Base-by-base conservation (phyloP, 306 rosid species). In the Castanea sativa region DNA sequence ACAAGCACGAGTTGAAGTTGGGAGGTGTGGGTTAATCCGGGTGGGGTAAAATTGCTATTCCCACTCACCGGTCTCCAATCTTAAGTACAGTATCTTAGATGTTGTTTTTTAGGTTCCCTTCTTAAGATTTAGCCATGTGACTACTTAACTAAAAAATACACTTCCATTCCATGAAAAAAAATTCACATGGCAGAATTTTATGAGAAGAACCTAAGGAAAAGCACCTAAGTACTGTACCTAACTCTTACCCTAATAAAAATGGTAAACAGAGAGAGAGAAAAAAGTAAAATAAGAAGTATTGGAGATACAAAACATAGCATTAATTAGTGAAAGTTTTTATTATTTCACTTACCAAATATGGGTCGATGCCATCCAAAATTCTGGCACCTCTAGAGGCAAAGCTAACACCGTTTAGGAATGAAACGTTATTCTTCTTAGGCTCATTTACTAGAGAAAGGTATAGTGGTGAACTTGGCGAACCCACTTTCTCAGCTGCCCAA, bases 311-410 rank as follows among this genome's bases (percentile, higher is more conserved):
- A 38, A 38, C 3, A 7, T 38, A 7, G 45, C 45, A 38, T 38
- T 7, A 38, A 38, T 38, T 38, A 19, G 45, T 4, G 57, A 12
- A 5, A 25, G 12, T 11, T 32, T 8, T 41, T 3, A 11, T 13
- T 3, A 30, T 71, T 7, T 68, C 18, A 80, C 98, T 91, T 88
- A 92, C 96, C 33, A 20, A 78, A 35, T 56, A 56, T 16, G 75
- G 61, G 73, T 91, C 87, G 4, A 87, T 77, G 64, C 85, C 88
- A n/a, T 91, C 87, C 55, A 92, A 90, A 71, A 91, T 92, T 82
- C 93, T 92, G 52, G 98, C 98, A 57, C 94, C 97, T 68, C 86
- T 92, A 2, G 94, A 94, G 57, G 97, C 98, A 63, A 94, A 92
- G 90, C 90, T 94, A 74, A 91, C 86, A 75, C 98, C 97, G 23